Percentiles rank a stretch among this genome's conserved stretches.
Conservation (phyloP, 306 rosid genomes). For the Trifolium dubium region DNA sequence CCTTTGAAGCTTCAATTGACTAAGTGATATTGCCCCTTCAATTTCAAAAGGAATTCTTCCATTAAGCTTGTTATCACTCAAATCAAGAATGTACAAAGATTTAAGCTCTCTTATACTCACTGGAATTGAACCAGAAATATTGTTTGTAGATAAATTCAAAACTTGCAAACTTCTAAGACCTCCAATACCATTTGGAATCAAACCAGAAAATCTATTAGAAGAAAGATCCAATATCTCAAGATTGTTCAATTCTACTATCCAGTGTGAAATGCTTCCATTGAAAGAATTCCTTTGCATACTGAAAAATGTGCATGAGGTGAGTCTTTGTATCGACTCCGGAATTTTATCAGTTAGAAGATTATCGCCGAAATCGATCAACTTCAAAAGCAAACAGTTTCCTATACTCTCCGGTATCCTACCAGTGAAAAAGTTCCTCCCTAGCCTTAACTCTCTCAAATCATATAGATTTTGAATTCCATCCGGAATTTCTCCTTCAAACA, state of each 20-base stretch:
- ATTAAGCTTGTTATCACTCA: conserved; percentile 71
- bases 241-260: conserved; percentile 82
- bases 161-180: conserved; percentile 71
- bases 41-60: conserved; percentile 87
- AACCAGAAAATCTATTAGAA: conserved; percentile 69
- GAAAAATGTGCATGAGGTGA: conserved; percentile 64
- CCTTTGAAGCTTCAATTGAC: conserved; percentile 74
- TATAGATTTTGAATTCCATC: conserved; percentile 68
- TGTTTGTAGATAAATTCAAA: conserved; percentile 76
- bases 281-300: conserved; percentile 72
- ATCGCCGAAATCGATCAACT: conserved; percentile 70
- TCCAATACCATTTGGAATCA: conserved; percentile 77
- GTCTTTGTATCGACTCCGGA: conserved; percentile 76
- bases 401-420: conserved; percentile 70
- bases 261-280: conserved; percentile 66
- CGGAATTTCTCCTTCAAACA: conserved; percentile 73
- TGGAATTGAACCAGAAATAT: conserved; percentile 75
- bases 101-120: conserved; percentile 71
- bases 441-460: conserved; percentile 62
- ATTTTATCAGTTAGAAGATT: conserved; percentile 68
- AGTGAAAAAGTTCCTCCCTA: conserved; percentile 62
- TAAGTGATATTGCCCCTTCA: conserved; percentile 67
- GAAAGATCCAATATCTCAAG: conserved; percentile 75
- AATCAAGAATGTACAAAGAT: conserved; percentile 65
- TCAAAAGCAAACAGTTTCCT: conserved; percentile 70